Evolutionary conservation across 1,284 basidiomycete species (phyloP), one percentile per base, ranked within the genome.

Genomic region (Sphagnurus paluster): DNA sequence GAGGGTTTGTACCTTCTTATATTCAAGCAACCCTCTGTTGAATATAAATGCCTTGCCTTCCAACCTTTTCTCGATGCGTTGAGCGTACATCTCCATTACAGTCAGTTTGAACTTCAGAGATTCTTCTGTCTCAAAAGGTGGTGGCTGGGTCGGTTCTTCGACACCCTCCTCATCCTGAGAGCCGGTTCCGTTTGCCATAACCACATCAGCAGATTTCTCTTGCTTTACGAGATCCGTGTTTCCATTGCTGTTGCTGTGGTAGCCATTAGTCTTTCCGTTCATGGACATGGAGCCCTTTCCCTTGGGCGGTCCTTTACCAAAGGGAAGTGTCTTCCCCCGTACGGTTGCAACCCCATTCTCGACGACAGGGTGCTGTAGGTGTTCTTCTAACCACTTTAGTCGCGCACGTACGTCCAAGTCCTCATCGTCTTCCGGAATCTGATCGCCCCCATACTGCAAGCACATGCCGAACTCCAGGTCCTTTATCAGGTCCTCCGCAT

Each of bases 391-490:
- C 76, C 85, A 82, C 49, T 80, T 80, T n/a, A 69, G 64, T 24
- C 88, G 75, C 13, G 77, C 84, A 46, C 77, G 76, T 33, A 88
- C 82, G 55, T 90, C 87, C 4, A 71, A 64, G 56, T 89, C 87
- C 52, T 80, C 76, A 56, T 83, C 79, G 60, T 87, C 90, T 60
- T 84, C 86, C 14, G 78, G 74, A 34, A 91, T 90, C 61, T 85
- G 74, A 58, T 90, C 92, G 1, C 96, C 96, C 3, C 91, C 94
- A 63, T 83, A 97, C 37, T 85, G 78, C 29, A 83, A 76, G 48
- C 93, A 92, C 8, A 92, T 71, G 2, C 93, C 96, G 59, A 98
- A 98, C 64, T 98, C 95, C 56, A 99, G 77, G 62, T 99, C 94
- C 69, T 98, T 99, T 55, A 98, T 88, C 1, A 93, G 71, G 60